Conservation (phyloP, 2,329 filamentous ascomycete genomes). For the Coleophoma cylindrospora region DNA sequence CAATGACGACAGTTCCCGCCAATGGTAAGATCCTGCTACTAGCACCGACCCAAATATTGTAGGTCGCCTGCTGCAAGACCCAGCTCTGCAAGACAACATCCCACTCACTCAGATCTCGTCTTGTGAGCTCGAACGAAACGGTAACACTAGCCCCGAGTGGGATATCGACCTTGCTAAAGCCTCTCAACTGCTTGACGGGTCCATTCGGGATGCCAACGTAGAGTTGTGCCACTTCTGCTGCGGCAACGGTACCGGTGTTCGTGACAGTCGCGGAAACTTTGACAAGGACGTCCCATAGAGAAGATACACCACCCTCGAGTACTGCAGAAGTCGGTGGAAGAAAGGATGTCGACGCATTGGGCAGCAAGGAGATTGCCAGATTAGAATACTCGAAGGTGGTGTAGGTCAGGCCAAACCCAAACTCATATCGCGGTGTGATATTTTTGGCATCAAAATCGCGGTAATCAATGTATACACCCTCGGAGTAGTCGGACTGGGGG, state of each 20-base stretch:
- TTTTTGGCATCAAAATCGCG: constrained; percentile 38
- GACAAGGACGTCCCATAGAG: constrained; percentile 49
- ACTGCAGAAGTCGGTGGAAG: constrained; percentile 40
- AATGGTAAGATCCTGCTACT: constrained; percentile 14
- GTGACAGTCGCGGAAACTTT: constrained; percentile 41
- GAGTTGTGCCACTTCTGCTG: constrained; percentile 26
- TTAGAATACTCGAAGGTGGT: constrained; percentile 46
- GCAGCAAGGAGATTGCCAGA: constrained; percentile 26
- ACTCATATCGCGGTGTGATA: constrained; percentile 29
- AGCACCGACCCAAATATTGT: constrained; percentile 16
- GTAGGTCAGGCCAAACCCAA: constrained; percentile 47
- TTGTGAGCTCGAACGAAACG: constrained; percentile 47
- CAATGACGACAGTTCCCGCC: constrained; percentile 4
- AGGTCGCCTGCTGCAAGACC: constrained; percentile 32
- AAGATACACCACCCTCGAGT: constrained; percentile 45
- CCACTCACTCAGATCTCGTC: constrained; percentile 62
- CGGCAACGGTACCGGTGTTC: constrained; percentile 41
- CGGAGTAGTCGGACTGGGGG: constrained; percentile 38
- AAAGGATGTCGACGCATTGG: constrained; percentile 37
- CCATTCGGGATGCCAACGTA: constrained; percentile 28
- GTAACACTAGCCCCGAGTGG: constrained; percentile 36
- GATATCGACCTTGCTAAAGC: constrained; percentile 55
- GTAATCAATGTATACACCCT: constrained; percentile 47
- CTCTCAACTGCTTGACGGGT: constrained; percentile 56
- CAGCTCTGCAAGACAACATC: constrained; percentile 55